A percentile compares a stretch with the other conserved stretches of the same genome.
Evolutionary conservation across 2,329 filamentous ascomycete genomes (phyloP).

Genomic region (Xylaria sp.): DNA sequence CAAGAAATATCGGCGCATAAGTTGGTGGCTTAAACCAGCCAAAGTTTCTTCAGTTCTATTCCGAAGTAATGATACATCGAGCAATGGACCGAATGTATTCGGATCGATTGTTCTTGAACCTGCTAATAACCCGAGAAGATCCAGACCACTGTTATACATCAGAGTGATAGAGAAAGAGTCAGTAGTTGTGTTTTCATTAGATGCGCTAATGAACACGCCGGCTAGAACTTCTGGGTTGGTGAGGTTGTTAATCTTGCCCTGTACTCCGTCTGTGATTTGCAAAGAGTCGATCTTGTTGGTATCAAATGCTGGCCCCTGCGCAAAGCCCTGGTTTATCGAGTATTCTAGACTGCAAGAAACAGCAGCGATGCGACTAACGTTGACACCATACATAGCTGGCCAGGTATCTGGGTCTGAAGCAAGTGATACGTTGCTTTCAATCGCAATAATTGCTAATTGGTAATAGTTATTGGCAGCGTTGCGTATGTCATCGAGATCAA

Average conservation of each 20-base stretch:
- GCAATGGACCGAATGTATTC: neutral
- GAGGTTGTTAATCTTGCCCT: neutral
- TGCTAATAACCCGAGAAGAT: neutral
- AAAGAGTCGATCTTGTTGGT: constrained; percentile 10
- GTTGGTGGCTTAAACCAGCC: constrained; percentile 2
- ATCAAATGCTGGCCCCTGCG: constrained; percentile 14
- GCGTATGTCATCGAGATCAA: neutral
- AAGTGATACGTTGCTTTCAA: neutral
- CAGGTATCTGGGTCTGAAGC: neutral
- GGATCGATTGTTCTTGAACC: neutral
- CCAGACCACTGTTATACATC: neutral
- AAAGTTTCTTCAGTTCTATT: neutral
- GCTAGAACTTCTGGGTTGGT: neutral
- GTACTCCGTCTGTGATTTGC: neutral
- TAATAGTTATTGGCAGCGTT: neutral
- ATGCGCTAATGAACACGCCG: neutral
- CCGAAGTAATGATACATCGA: neutral
- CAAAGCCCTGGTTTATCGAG: constrained; percentile 15
- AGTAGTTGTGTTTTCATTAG: neutral
- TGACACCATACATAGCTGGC: neutral
- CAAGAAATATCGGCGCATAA: constrained; percentile 5
- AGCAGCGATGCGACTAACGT: neutral
- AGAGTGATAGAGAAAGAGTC: neutral
- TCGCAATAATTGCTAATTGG: neutral
- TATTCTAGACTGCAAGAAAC: constrained; percentile 13